phyloP scores from a whole-genome alignment of 305 asterid species.

The Monarda citriodora region DNA sequence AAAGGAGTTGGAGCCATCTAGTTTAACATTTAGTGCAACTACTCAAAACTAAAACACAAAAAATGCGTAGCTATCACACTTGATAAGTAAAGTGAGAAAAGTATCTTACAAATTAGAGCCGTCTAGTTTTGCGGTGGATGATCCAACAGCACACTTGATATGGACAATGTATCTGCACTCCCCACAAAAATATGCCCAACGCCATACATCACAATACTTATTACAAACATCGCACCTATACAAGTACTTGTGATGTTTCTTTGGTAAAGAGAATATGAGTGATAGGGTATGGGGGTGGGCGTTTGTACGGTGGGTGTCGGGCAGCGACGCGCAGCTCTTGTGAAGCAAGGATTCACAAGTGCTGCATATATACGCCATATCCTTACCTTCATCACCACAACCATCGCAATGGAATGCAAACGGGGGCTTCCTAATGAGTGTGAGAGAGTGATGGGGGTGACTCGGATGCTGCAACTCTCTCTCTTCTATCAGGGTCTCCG shows the following conservation, averaged over 20 bases:
- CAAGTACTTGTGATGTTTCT: background rate
- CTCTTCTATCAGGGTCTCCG: background rate
- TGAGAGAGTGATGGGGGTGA: constrained; percentile 11
- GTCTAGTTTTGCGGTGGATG: background rate
- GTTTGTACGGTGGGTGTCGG: too few species aligned
- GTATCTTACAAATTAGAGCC: background rate
- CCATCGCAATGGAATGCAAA: background rate
- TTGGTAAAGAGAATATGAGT: background rate
- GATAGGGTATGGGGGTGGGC: background rate
- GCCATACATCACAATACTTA: background rate
- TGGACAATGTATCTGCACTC: constrained; percentile 10
- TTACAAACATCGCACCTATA: background rate
- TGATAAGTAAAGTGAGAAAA: too few species aligned
- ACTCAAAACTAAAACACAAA: too few species aligned
- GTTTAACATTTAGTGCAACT: too few species aligned
- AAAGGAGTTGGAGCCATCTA: too few species aligned
- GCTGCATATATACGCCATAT: constrained; percentile 14
- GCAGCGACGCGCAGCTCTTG: background rate
- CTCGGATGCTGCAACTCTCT: background rate
- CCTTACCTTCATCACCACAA: constrained; percentile 11
- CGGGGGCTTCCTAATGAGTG: background rate
- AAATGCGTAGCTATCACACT: too few species aligned
- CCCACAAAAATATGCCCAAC: background rate
- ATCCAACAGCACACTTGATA: background rate
- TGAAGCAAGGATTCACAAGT: constrained; percentile 4